Evolutionary conservation across 2,329 filamentous ascomycete genomes (phyloP).

Genomic region (Dactylellina parvicollis): DNA sequence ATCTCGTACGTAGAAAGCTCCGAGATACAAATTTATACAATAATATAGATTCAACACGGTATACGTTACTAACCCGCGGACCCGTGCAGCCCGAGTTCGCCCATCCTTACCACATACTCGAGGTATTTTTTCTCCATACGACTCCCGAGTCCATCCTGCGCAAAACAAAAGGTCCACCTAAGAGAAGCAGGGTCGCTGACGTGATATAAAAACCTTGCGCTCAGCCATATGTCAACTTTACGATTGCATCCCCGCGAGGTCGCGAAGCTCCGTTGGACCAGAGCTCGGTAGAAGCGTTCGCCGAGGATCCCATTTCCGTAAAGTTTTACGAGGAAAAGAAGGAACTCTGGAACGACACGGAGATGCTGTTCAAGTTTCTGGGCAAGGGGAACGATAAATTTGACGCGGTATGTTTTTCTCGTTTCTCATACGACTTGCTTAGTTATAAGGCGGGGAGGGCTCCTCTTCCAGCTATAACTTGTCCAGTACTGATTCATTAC

Average conservation of each 20-base stretch:
- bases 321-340: conserved; percentile 69
- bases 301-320: conserved; percentile 66
- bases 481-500: no score
- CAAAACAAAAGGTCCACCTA: no score
- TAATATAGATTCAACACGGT: not conserved
- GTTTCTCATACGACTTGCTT: no score
- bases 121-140: conserved; percentile 25
- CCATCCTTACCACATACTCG: conserved; percentile 70
- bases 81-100: conserved; percentile 67
- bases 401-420: conserved; percentile 63
- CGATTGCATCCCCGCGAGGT: conserved; percentile 71
- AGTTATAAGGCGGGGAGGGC: no score
- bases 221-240: conserved; percentile 67
- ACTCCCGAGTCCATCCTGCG: no score
- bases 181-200: no score
- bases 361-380: conserved; percentile 68
- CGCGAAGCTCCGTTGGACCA: conserved; percentile 72
- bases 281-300: conserved; percentile 67
- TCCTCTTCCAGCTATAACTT: no score
- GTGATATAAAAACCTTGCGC: no score
- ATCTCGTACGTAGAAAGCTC: conserved; percentile 65
- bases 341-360: conserved; percentile 72
- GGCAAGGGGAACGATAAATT: conserved; percentile 71
- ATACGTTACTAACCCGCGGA: not conserved
- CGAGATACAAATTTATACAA: not conserved